Evolutionary conservation across 2,329 filamentous ascomycete species (phyloP), one percentile per base, ranked within the genome.

Genomic region (Paecilomyces sp.): DNA sequence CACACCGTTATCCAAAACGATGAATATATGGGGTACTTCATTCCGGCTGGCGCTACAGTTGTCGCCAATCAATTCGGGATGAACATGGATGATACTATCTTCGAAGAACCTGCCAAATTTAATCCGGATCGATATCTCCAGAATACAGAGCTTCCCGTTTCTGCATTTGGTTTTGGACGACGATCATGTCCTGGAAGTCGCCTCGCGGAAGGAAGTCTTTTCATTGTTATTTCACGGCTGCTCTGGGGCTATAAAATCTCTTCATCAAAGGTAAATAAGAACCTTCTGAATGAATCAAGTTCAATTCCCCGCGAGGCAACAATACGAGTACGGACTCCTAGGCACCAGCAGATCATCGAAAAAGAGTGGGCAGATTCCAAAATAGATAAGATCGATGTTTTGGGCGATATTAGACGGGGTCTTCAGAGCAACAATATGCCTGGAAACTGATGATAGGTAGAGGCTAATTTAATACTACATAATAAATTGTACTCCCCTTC

Each of bases 201-300:
- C 56, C 61, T 76, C 18, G 72, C 69, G 1, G 63, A 58, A 0
- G 70, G 70, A 36, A 68, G 66, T 70, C 56, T 79, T 71, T 64
- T 84, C 65, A 83, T 85, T 63, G 83, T 83, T n/a, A 81, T 85
- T 61, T 80, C 82, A 1, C 73, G 82, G 36, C 82, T 85, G 79
- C 80, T 85, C 62, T 75, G 82, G 56, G 65, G 59, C 12, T 70
- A 64, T 55, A 59, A 64, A 24, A 65, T 65, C 74, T n/a, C n/a
- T 11, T 18, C n/a, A 31, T 33, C 3, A 70, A 70, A 63, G 65
- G 73, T 64, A 69, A 75, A 47, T 13, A 70, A 70, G 24, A 65
- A 74, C 1, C 79, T 76, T 0, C 67, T 62, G 28, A 68, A 68
- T 2, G 64, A 57, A 13, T 61, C 54, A 11, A 24, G 73, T 51